Base-by-base conservation (phyloP, 768 basidiomycete species). In the Clathrus columnatus region DNA sequence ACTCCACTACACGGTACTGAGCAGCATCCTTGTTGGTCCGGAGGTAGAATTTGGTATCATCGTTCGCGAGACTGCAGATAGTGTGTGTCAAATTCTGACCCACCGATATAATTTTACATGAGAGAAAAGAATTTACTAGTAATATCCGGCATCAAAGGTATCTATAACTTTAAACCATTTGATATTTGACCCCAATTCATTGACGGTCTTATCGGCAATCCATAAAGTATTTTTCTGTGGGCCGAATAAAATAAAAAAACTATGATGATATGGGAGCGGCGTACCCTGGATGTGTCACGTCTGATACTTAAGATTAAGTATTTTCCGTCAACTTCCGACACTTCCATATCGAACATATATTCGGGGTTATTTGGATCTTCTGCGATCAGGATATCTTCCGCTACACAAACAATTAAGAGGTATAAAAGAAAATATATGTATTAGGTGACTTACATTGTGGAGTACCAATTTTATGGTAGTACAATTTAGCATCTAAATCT, bases 401-500 rank as follows among this genome's bases (percentile, higher is more conserved):
- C 86, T 86, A 18, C 16, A 23, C 56, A 36, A 36, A 49, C 46
- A 24, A 42, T 18, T 42, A 51, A 24, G 1, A 0, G 20, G 18
- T 7, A 56, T 4, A 27, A 46, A 16, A 17, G 56, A 27, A 24
- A 28, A 41, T 10, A 41, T 27, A 28, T 51, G 54, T 26, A 42
- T 7, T 27, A 14, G 36, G 7, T 46, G 2, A 53, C 57, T 54
- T 69, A 83, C 84, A 75, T 67, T 91, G 89, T 7, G 74, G 63
- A 7, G 89, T 88, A 47, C 85, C 83, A 47, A 91, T 61, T 42
- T 71, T 73, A 63, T 91, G 90, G 67, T 88, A 91, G 65, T 80
- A 87, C 20, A 92, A 65, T 81, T 79, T 83, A 0, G 86, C 85
- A 61, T 88, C 75, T 60, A 74, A 66, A 68, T 87, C 87, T 29